Conservation (phyloP, 2,329 filamentous ascomycete species). For the Phialocephala sp. region DNA sequence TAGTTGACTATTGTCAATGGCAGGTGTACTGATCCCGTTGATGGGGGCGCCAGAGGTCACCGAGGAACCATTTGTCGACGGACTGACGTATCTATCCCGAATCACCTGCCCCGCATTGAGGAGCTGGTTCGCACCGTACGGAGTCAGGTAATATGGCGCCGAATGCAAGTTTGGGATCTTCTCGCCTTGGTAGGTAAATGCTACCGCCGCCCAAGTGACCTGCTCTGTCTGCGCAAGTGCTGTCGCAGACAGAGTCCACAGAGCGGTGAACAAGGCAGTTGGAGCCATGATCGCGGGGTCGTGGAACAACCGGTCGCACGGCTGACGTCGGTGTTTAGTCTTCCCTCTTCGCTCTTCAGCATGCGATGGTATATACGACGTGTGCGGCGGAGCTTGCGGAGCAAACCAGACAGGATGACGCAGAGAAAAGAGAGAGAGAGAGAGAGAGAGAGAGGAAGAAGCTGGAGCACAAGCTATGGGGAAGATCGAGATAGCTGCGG, state of each 20-base stretch:
- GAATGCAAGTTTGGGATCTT: slow-evolving; percentile 50
- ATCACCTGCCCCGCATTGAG: slow-evolving; percentile 54
- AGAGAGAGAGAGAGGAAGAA: neutral
- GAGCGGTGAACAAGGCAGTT: slow-evolving; percentile 19
- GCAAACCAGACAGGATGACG: neutral
- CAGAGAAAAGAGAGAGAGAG: neutral
- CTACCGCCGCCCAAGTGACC: slow-evolving; percentile 39
- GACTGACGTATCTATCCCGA: slow-evolving; percentile 54
- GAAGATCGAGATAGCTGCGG: slow-evolving; percentile 2
- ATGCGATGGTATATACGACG: neutral
- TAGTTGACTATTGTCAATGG: slow-evolving; percentile 57
- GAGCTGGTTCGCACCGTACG: slow-evolving; percentile 60
- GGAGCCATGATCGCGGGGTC: slow-evolving; percentile 7
- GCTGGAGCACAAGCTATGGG: slow-evolving; percentile 8
- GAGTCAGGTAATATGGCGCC: slow-evolving; percentile 50
- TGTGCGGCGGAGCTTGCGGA: neutral
- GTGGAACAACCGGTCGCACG: neutral
- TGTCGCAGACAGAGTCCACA: slow-evolving; percentile 25
- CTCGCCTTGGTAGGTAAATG: slow-evolving; percentile 54
- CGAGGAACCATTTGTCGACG: slow-evolving; percentile 34
- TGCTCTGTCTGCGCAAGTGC: slow-evolving; percentile 25
- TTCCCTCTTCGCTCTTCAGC: neutral
- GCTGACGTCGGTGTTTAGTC: neutral
- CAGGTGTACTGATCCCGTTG: slow-evolving; percentile 48
- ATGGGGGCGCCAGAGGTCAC: slow-evolving; percentile 47